Conservation (phyloP, 768 basidiomycete species). For the Auricularia auricula-judae region DNA sequence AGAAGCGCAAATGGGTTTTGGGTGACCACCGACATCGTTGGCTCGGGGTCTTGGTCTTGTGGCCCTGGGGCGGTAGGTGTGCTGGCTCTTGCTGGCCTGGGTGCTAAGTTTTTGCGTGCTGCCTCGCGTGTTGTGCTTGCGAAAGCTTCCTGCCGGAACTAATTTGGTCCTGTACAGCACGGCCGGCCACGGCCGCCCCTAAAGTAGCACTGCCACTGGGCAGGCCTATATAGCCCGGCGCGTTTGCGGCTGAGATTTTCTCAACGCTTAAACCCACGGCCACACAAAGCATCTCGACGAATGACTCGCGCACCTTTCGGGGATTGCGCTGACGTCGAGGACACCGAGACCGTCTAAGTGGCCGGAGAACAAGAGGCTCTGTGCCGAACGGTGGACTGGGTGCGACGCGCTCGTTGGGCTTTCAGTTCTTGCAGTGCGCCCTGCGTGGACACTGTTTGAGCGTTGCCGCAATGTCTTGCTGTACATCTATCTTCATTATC, state of each 20-base stretch:
- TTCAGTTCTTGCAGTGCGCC: conserved; percentile 33
- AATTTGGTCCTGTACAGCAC: not conserved
- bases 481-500: conserved; percentile 38
- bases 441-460: conserved; percentile 63
- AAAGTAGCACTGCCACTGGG: not conserved
- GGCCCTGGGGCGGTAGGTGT: not conserved
- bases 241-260: conserved; percentile 1
- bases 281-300: conserved; percentile 86
- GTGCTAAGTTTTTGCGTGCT: conserved; percentile 2
- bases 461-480: conserved; percentile 82
- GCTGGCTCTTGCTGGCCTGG: not conserved
- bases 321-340: conserved; percentile 62
- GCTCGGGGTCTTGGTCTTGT: conserved; percentile 44
- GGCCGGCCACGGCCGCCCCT: conserved; percentile 4
- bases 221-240: conserved; percentile 13
- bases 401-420: conserved; percentile 46
- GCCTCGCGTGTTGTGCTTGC: not conserved
- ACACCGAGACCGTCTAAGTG: conserved; percentile 76
- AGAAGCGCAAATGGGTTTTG: conserved; percentile 79
- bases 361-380: conserved; percentile 54
- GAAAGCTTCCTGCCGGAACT: not conserved
- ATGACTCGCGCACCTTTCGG: conserved; percentile 50
- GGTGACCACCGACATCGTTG: conserved; percentile 83
- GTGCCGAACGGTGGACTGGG: conserved; percentile 63
- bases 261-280: conserved; percentile 54